phyloP scores from a whole-genome alignment of 139 green algal species.

The Parachlorella kessleri region DNA sequence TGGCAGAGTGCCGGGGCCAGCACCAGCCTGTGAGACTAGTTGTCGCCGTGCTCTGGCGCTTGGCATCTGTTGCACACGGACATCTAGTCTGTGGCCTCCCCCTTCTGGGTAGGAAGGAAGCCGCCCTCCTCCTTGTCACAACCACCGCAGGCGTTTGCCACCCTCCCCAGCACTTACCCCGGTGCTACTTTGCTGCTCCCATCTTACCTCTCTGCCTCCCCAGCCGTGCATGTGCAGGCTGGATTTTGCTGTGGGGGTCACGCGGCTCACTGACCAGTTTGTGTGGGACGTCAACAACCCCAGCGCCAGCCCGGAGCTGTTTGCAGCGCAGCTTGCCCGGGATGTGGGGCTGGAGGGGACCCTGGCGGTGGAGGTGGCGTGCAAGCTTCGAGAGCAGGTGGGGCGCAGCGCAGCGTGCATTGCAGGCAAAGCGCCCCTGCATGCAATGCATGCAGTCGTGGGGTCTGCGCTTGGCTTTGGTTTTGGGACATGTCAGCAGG shows the following conservation, averaged over 20 bases:
- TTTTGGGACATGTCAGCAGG: not conserved
- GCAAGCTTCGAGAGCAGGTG: not conserved
- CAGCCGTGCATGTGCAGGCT: not conserved
- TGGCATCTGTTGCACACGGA: no score
- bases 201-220: no score
- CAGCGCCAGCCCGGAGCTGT: not conserved
- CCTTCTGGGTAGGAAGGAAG: no score
- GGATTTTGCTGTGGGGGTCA: not conserved
- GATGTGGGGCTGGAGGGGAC: not conserved
- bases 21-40: no score
- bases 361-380: not conserved
- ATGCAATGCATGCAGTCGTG: no score
- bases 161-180: no score
- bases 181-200: no score
- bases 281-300: slow-evolving; percentile 9
- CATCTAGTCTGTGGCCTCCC: no score
- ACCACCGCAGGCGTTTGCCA: no score
- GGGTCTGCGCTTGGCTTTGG: not conserved
- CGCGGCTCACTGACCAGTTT: not conserved
- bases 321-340: not conserved
- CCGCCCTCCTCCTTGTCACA: no score
- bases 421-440: not conserved
- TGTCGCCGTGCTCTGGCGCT: no score
- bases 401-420: not conserved
- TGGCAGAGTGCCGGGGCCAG: no score